Evolutionary conservation across 257 asterid genomes (phyloP), one percentile per base, ranked within the genome.

Genomic region (Coffea eugenioides): DNA sequence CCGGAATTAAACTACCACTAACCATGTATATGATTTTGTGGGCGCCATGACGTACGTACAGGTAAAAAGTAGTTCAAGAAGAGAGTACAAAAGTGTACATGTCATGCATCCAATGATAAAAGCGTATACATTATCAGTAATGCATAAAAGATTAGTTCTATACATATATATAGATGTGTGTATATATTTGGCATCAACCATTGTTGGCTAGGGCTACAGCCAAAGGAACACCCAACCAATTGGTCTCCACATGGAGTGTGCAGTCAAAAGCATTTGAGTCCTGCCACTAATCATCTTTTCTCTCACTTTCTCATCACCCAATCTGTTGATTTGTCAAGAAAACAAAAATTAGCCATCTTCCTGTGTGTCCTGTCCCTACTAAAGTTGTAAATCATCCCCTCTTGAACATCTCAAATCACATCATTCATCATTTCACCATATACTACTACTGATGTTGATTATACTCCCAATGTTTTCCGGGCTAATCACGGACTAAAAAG

Each of bases 181-280:
- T 31, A 1, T 31, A 1, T 31, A 31, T 31, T 31, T 31, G 34
- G 34, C 34, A 31, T 31, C 7, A 48, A 11, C 25, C 45, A 45
- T 6, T 5, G 78, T 39, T 48, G 81, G 79, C 71, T 51, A 57
- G 51, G 43, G 75, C 48, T 25, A 73, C 52, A 72, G 78, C 80
- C 39, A 75, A 69, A 80, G 82, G 64, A 78, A 77, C 83, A 83
- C 82, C 78, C 71, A 78, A 74, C 85, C 75, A 80, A 81, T 46
- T 83, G 87, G 89, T 81, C 87, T 81, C 89, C 87, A 80, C 84
- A 80, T 82, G 86, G 84, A 84, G 81, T 80, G 80, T 74, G 78
- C 82, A 80, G 34, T 77, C 49, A 66, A 76, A 79, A 81, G 61
- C 75, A 79, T 69, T 51, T 45, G 43, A 27, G 78, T 52, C 67